These are phyloP conservation scores for Oryza australiensis DNA, from an alignment of 176 grass and related monocot genomes.

Conservation along the genomic window DNA sequence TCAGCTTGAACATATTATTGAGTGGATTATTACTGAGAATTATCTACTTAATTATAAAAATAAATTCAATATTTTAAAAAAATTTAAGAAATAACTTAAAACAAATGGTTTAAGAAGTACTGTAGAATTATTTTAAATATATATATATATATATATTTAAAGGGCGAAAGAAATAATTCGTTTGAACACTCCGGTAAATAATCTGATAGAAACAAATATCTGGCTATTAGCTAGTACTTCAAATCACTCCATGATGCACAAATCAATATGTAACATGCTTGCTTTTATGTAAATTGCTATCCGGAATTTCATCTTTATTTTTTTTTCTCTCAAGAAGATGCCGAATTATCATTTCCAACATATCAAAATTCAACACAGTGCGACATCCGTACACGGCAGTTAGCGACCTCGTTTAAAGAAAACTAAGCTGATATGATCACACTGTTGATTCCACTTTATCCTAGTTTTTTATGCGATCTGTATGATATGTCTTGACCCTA, in stretches of 20 bases:
- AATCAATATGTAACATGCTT: neutral
- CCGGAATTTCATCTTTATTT: neutral
- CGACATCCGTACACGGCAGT: constrained; percentile 21
- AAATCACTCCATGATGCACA: neutral
- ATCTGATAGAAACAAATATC: too few species aligned
- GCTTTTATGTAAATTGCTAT: neutral
- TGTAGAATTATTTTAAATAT: too few species aligned
- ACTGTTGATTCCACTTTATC: constrained; percentile 34
- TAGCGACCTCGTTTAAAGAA: constrained; percentile 4
- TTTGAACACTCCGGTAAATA: too few species aligned
- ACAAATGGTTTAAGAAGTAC: too few species aligned
- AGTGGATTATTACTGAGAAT: too few species aligned
- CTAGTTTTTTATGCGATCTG: constrained; percentile 14
- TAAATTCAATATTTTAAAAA: too few species aligned
- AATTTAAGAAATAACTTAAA: too few species aligned
- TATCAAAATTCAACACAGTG: constrained; percentile 4
- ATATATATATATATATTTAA: too few species aligned
- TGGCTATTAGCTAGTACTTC: neutral
- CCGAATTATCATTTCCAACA: constrained; percentile 1
- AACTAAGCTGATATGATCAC: constrained; percentile 28
- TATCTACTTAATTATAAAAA: too few species aligned
- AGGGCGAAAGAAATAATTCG: too few species aligned
- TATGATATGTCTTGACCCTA: neutral
- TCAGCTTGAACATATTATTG: too few species aligned
- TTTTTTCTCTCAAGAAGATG: neutral